Base-by-base conservation (phyloP, 208 protist genomes). In the Acanthamoeba rhysodes region DNA sequence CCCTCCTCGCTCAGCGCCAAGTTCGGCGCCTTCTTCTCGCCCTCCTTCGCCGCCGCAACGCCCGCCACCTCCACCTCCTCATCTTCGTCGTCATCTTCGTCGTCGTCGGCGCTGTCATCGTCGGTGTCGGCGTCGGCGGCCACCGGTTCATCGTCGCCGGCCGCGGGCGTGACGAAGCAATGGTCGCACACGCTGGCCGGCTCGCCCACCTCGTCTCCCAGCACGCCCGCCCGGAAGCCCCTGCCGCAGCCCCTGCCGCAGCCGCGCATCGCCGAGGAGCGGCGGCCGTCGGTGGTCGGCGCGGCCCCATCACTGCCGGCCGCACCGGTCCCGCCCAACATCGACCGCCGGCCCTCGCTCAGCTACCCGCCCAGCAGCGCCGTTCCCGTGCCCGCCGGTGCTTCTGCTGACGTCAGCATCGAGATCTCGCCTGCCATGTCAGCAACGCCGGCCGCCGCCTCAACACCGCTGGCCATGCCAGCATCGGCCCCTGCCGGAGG, bases 21-120 rank as follows among this genome's bases (percentile, higher is more conserved):
- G 57, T 91, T 72, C 55, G 34, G 34, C 84, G 59, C 84, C 48
- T 74, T 91, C 55, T 91, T 91, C 59, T 64, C 84, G 62, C 16
- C 62, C 24, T 68, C 62, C 20, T n/a, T 68, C 22, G 16, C 50
- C 16, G 55, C 50, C 27, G 27, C 80, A 16, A 22, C 50, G 8
- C 16, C 80, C n/a, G 12, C 45, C 45, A 12, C 80, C 41, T 88
- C 80, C 24, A 59, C 50, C 1, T 53, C 41, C 41, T 88, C 80
- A 1, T 12, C 80, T 3, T 10, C 80, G 5, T 12, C 41, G 0
- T 32, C 50, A 22, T 12, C 80, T 0, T 6, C 41, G 9, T 62
- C 34, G 24, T 10, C 41, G 10, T 62, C 80, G 41, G 20, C 50
- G 80, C 48, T 88, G 6, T 16, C 80, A 6, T 88, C 80, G n/a